These are phyloP conservation scores for Russula compacta DNA, from an alignment of 768 basidiomycete species.

Conservation along the genomic window DNA sequence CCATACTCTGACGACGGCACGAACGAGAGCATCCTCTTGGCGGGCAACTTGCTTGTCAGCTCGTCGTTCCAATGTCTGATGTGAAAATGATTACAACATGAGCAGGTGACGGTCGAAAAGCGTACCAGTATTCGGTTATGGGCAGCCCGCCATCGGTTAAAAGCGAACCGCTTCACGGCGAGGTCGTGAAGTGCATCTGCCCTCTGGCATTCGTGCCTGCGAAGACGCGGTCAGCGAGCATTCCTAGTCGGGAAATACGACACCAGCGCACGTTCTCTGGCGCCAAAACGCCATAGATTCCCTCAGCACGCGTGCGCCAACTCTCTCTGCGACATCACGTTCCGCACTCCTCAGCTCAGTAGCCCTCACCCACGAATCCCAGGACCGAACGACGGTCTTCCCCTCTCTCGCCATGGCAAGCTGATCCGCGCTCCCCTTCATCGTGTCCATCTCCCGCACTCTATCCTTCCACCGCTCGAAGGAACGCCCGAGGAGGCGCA, in stretches of 20 bases:
- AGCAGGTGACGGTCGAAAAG: constrained; percentile 6
- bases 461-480: constrained; percentile 47
- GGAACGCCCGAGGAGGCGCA: constrained; percentile 35
- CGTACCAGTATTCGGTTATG: constrained; percentile 43
- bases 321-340: constrained; percentile 34
- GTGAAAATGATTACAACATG: neutral
- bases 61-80: constrained; percentile 45
- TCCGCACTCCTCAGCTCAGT: constrained; percentile 39
- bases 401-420: constrained; percentile 28
- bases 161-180: constrained; percentile 35
- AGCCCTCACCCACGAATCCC: constrained; percentile 50
- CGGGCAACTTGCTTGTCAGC: constrained; percentile 48
- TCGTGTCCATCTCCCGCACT: constrained; percentile 32
- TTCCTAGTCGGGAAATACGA: neutral
- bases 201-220: constrained; percentile 36
- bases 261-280: constrained; percentile 38
- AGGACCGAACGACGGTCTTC: constrained; percentile 33
- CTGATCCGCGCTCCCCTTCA: constrained; percentile 43
- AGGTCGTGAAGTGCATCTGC: constrained; percentile 38
- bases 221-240: constrained; percentile 4
- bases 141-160: constrained; percentile 50
- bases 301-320: constrained; percentile 41
- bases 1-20: constrained; percentile 56
- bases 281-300: constrained; percentile 50
- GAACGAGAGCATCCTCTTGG: constrained; percentile 49